phyloP scores from a whole-genome alignment of 805 yeast genomes.

The Hermanozyma aechmeae region DNA sequence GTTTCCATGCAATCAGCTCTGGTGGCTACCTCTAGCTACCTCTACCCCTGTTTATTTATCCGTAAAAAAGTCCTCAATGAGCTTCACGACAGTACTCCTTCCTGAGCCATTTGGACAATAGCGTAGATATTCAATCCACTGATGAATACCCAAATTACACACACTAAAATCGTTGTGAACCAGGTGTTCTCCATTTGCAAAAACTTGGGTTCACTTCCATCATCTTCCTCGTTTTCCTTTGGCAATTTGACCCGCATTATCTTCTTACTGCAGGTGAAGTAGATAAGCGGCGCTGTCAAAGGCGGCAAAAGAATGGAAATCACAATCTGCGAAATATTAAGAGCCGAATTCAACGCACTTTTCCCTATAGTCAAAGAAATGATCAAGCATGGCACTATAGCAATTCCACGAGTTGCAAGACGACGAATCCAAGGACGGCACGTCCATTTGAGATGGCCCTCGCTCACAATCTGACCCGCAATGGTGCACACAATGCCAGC shows the following conservation, averaged over 20 bases:
- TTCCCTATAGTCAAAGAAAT: conserved; percentile 68
- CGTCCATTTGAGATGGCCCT: conserved; percentile 82
- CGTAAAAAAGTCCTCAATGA: too few relatives aligned
- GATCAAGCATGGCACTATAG: conserved; percentile 72
- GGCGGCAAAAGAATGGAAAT: conserved; percentile 77
- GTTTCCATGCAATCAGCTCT: too few relatives aligned
- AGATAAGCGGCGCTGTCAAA: conserved; percentile 75
- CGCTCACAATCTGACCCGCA: conserved; percentile 88
- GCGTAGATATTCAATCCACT: conserved; percentile 64
- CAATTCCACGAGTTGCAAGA: conserved; percentile 63
- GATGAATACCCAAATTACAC: conserved; percentile 62
- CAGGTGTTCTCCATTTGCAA: conserved; percentile 57
- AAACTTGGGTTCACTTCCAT: conserved; percentile 14
- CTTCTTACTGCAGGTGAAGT: conserved; percentile 61
- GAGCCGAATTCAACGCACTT: conserved; percentile 58
- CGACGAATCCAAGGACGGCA: conserved; percentile 75
- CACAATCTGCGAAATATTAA: conserved; percentile 82
- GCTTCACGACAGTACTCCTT: conserved; percentile 27
- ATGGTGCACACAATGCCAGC: conserved; percentile 92
- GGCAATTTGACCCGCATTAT: conserved; percentile 52
- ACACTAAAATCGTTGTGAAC: conserved; percentile 42
- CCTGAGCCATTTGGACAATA: conserved; percentile 29
- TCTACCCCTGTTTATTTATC: too few relatives aligned
- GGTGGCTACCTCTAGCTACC: too few relatives aligned
- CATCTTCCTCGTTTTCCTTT: conserved; percentile 5